Conservation (phyloP, 371 early-diverging fungal species). For the Sporodiniella umbellata region DNA sequence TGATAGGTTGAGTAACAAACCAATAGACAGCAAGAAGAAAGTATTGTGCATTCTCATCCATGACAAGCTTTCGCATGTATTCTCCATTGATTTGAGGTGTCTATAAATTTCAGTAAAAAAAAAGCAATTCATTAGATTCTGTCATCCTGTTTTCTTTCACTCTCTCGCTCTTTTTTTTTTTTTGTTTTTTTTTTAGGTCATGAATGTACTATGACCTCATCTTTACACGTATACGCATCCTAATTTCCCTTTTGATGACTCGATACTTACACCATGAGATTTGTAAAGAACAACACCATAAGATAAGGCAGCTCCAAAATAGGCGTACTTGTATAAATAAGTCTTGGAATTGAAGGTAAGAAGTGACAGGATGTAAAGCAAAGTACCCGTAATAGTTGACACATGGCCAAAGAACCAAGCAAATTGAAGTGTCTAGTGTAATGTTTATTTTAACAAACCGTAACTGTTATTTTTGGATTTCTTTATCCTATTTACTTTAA, state of each 20-base stretch:
- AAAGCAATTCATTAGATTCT: no score
- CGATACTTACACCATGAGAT: conserved; percentile 69
- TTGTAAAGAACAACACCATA: conserved; percentile 90
- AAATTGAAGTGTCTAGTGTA: conserved; percentile 60
- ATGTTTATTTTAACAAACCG: no score
- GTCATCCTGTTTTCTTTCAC: conserved; percentile 3
- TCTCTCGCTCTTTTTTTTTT: not conserved
- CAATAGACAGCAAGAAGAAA: conserved; percentile 78
- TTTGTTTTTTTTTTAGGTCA: not conserved
- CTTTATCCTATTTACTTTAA: conserved; percentile 21
- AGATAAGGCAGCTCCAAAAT: conserved; percentile 69
- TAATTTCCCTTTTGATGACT: not conserved
- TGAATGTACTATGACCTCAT: conserved; percentile 20
- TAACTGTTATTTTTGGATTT: no score
- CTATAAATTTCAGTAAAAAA: no score
- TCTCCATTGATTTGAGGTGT: conserved; percentile 59
- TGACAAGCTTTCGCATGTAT: conserved; percentile 67
- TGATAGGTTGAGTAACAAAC: conserved; percentile 67
- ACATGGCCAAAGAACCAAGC: conserved; percentile 54
- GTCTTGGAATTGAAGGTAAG: conserved; percentile 29
- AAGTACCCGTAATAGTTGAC: conserved; percentile 33
- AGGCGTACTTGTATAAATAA: conserved; percentile 56
- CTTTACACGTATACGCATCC: not conserved
- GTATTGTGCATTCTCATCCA: conserved; percentile 90
- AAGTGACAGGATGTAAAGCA: conserved; percentile 29